Evolutionary conservation across 1,139 yeast genomes (phyloP).

Genomic region (Wickerhamomyces sp.): DNA sequence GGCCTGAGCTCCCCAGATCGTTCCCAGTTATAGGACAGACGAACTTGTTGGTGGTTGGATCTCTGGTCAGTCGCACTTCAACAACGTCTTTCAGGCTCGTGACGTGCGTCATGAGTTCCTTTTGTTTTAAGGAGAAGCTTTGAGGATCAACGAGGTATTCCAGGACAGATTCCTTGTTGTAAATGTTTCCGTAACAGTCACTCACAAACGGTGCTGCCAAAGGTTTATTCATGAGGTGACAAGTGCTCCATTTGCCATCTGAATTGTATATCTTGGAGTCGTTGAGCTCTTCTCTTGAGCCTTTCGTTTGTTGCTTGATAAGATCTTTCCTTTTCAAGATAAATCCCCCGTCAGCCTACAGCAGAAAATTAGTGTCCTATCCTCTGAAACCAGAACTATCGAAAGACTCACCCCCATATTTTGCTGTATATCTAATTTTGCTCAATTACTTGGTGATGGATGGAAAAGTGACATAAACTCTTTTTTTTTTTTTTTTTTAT

Average conservation of each 20-base stretch:
- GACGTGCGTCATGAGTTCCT: slow-evolving; percentile 37
- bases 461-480: not conserved
- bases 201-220: slow-evolving; percentile 53
- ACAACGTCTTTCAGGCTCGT: slow-evolving; percentile 45
- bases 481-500: no score
- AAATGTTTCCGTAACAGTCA: slow-evolving; percentile 68
- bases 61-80: slow-evolving; percentile 31
- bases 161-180: slow-evolving; percentile 61
- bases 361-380: not conserved
- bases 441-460: not conserved
- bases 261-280: slow-evolving; percentile 10
- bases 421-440: not conserved
- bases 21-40: slow-evolving; percentile 50
- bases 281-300: slow-evolving; percentile 6
- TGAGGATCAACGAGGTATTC: slow-evolving; percentile 45
- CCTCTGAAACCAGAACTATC: not conserved
- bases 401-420: slow-evolving; percentile 13
- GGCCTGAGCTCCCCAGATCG: slow-evolving; percentile 28
- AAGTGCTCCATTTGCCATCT: slow-evolving; percentile 33
- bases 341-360: slow-evolving; percentile 42
- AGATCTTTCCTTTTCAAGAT: slow-evolving; percentile 43
- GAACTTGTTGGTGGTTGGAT: slow-evolving; percentile 29
- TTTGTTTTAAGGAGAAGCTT: slow-evolving; percentile 25
- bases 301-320: slow-evolving; percentile 7
- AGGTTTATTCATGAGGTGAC: slow-evolving; percentile 36